These are phyloP conservation scores for Xylaria digitata DNA, from an alignment of 2,329 filamentous ascomycete genomes.

Conservation along the genomic window DNA sequence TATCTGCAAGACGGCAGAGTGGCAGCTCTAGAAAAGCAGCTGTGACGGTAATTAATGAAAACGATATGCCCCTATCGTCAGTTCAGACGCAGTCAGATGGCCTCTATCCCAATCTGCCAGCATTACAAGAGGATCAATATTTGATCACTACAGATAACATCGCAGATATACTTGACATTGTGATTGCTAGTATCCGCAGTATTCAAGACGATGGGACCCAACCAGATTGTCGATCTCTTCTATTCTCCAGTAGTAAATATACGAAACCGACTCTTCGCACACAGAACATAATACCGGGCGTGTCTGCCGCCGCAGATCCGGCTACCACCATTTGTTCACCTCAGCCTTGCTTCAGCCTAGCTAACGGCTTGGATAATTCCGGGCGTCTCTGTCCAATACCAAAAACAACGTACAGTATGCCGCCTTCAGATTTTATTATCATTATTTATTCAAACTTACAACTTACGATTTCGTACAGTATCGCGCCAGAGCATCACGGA, in stretches of 20 bases:
- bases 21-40: conserved; percentile 13
- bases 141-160: conserved; percentile 47
- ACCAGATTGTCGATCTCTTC: conserved; percentile 39
- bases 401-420: conserved; percentile 42
- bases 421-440: neutral
- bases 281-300: conserved; percentile 42
- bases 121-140: conserved; percentile 38
- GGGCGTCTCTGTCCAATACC: conserved; percentile 7
- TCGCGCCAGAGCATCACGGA: conserved; percentile 51
- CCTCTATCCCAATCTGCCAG: neutral
- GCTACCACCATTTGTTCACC: conserved; percentile 49
- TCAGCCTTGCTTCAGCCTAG: conserved; percentile 44
- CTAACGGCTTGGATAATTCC: conserved; percentile 19
- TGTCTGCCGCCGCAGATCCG: conserved; percentile 44
- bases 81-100: conserved; percentile 5
- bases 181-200: conserved; percentile 43
- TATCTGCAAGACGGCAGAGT: conserved; percentile 42
- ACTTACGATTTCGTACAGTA: conserved; percentile 35
- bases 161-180: conserved; percentile 49
- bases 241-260: conserved; percentile 39
- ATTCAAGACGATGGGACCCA: conserved; percentile 35
- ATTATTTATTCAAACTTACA: too few relatives aligned
- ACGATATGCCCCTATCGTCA: conserved; percentile 16
- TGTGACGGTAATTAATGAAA: conserved; percentile 24
- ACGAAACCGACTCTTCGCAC: conserved; percentile 38